Base-by-base conservation (phyloP, 805 yeast genomes). In the Sporopachydermia lactativora region DNA sequence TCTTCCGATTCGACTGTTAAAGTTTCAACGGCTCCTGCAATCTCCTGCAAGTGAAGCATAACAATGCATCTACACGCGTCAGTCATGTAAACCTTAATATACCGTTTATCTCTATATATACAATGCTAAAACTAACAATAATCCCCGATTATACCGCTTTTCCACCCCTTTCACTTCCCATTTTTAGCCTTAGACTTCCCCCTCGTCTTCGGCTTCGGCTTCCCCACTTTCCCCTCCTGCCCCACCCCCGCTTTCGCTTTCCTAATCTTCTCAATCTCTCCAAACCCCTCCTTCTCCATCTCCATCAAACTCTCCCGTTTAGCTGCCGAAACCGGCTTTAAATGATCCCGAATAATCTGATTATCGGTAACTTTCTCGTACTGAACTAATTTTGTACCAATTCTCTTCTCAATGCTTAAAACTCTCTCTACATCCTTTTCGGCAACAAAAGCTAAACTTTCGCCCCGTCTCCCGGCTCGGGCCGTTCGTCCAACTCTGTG, bases 401-500 rank as follows among this genome's bases (percentile, higher is more conserved):
- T 81, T 49, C 96, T 70, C 41, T 75, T 84, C 57, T 92, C 98
- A 41, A 92, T 89, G 4, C 89, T 78, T 45, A 81, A 71, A 4
- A 92, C 70, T 51, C 97, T 70, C 17, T 67, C 70, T 11, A 92
- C 77, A 55, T 89, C 98, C 44, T 80, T 75, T 51, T 88, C 95
- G 1, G 94, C 75, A 3, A 92, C 81, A 43, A 92, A 69, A 11
- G 92, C 74, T 1, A 92, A 65, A 4, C 94, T 72, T 47, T 76
- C 84, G 62, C 98, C 98, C 39, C 65, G 62, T 50, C 94, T 70
- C 2, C 97, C 97, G 2, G 97, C 97, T 71, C 98, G 81, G 5
- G 97, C 98, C 8, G 98, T 89, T 74, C 98, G 83, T 65, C 98
- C 98, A 6, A 89, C 95, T 59, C 98, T 70, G 61, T 92, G 98